Evolutionary conservation across 2,329 filamentous ascomycete genomes (phyloP).

Genomic region (Diaporthe longicolla): DNA sequence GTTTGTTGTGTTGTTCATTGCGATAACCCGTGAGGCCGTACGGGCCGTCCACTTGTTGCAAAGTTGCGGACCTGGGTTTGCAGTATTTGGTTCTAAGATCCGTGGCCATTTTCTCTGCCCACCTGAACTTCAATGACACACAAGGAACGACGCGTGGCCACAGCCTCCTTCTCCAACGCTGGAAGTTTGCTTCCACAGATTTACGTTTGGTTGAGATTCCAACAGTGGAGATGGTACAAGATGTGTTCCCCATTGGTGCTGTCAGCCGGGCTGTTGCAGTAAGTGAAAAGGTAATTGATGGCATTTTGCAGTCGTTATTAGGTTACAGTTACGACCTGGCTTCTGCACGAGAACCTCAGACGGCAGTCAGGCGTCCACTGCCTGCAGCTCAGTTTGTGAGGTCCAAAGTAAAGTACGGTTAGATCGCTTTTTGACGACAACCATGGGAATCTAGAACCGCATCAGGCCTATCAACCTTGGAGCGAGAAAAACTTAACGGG

Average conservation of each 20-base stretch:
- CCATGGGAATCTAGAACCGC: conserved; percentile 27
- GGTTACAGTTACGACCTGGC: neutral
- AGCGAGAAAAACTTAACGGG: neutral
- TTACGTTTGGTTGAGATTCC: neutral
- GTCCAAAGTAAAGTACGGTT: neutral
- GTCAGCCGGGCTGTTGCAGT: neutral
- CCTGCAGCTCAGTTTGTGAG: neutral
- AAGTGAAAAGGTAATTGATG: neutral
- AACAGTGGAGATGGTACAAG: neutral
- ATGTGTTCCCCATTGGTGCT: no score
- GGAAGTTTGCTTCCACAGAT: neutral
- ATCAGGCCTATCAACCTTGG: neutral
- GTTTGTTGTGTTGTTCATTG: neutral
- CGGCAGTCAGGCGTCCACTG: no score
- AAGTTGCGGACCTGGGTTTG: no score
- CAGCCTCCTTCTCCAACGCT: neutral
- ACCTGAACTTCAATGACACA: neutral
- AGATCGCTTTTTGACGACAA: neutral
- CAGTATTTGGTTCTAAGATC: no score
- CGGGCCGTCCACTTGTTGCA: neutral
- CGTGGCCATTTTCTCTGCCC: neutral
- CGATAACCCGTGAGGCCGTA: neutral
- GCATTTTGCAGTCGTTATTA: neutral
- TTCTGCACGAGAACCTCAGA: neutral
- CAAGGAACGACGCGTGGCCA: neutral